Evolutionary conservation across 371 early-diverging fungal genomes (phyloP).

Genomic region (Saksenaea vasiformis): DNA sequence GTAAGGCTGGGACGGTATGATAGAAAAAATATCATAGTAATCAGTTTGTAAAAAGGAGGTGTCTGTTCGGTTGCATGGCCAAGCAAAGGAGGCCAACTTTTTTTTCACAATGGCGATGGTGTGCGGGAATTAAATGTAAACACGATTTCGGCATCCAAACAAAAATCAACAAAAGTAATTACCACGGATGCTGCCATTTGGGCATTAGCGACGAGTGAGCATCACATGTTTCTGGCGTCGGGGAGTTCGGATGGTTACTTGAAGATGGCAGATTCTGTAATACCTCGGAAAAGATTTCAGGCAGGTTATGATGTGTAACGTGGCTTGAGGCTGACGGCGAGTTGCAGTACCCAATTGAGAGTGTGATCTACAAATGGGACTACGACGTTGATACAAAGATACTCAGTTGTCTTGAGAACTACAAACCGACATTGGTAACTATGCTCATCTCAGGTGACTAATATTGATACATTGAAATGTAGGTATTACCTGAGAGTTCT

Average conservation of each 20-base stretch:
- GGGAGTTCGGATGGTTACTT: conserved; percentile 15
- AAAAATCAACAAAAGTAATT: not conserved
- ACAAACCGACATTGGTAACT: conserved; percentile 15
- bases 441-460: not conserved
- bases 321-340: not conserved
- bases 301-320: not conserved
- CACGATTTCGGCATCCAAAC: not conserved
- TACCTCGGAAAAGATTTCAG: not conserved
- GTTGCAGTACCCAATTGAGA: conserved; percentile 7
- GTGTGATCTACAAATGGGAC: conserved; percentile 17
- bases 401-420: conserved; percentile 14
- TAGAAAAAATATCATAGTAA: not conserved
- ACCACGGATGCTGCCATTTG: not conserved
- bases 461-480: not conserved
- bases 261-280: conserved; percentile 12
- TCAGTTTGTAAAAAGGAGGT: not conserved
- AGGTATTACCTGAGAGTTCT: not conserved
- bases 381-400: conserved; percentile 13
- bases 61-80: conserved; percentile 14
- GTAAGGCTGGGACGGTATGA: not conserved
- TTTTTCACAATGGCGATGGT: conserved; percentile 14
- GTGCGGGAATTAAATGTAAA: not conserved
- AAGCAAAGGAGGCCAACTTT: not conserved
- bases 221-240: conserved; percentile 13
- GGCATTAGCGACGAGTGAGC: conserved; percentile 14